Base-by-base conservation (phyloP, 1,139 yeast species). In the Suhomyces guaymorum region DNA sequence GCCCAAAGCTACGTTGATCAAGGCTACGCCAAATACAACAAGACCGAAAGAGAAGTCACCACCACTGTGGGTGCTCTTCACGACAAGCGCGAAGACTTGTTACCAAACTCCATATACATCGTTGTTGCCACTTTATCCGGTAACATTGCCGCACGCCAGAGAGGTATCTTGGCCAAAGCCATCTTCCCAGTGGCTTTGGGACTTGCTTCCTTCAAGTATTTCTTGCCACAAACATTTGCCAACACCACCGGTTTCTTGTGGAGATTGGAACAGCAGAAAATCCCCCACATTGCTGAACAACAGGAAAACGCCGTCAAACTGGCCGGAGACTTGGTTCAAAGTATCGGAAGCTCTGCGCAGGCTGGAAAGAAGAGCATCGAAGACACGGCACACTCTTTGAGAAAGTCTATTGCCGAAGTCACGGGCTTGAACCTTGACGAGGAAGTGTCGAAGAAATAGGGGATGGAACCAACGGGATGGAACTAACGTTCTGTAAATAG, bases 41-140 rank as follows among this genome's bases (percentile, higher is more conserved):
- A 66, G 17, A 75, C 77, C 5, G 97, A 90, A 61, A 73, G 81
- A 51, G 65, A 72, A 41, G 78, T 88, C 32, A 77, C 89, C 6
- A 56, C 71, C 20, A 82, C 95, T 1, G 63, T 89, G 12, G 75
- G 92, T 18, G 70, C 70, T 14, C 70, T 92, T 47, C 92, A 85
- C 58, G 76, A 79, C 47, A 80, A 73, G 46, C 66, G 75, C 33
- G 97, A 89, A 59, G 86, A 80, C 41, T 62, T 90, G 35, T 66
- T 85, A 30, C 95, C 97, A 8, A 88, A 87, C 41, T 63, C 82
- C 4, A 63, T 87, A 17, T 89, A 86, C 53, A 70, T 87, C 17
- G 54, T 78, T 9, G 78, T 89, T 26, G 92, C 90, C n/a, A 73
- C 81, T 2, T 73, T 90, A 49, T 68, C 94, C 4, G 97, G 97